Evolutionary conservation across 768 basidiomycete genomes (phyloP), one percentile per base, ranked within the genome.

Genomic region (Inosperma sp.): DNA sequence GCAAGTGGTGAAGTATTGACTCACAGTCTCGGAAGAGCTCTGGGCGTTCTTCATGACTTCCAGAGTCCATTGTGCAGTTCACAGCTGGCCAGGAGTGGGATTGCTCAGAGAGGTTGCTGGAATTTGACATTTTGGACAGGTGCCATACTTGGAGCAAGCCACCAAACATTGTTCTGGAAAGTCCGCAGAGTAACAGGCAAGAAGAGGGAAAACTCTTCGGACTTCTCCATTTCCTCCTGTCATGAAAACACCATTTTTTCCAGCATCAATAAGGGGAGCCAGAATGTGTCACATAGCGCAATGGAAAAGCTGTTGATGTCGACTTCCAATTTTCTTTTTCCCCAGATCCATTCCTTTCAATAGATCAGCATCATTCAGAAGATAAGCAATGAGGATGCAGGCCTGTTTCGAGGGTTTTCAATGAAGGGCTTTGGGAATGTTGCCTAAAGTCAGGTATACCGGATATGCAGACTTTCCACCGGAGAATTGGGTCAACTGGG

Each of bases 371-470:
- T 63, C 58, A 1, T 71, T 65, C 2, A 73, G 68, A 4, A 78
- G 62, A 50, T 75, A 75, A 0, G 60, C 75, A 2, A 78, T 37
- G 0, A 76, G 61, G 1, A 75, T 54, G 14, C 59, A 64, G 0
- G 70, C 73, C 21, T 61, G 64, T 27, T 57, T 44, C 0, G 66
- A 67, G 0, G 70, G 66, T 51, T 72, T 59, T 1, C 69, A 59
- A 0, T 68, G 62, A 5, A 69, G 53, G 4, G 57, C 48, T 47
- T 71, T 72, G 0, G 61, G 54, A 8, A 74, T 64, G 30, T 74
- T 74, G 0, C 71, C 74, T 25, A 74, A 60, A 0, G 72, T 71
- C 0, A 75, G 52, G 54, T 78, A 78, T 0, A 78, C 65, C 0
- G 75, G 73, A 53, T 70, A 75, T 7, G 70, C 69, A 31, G 55